These are phyloP conservation scores for Cercophora scortea DNA, from an alignment of 495 filamentous ascomycete genomes.

Conservation along the genomic window DNA sequence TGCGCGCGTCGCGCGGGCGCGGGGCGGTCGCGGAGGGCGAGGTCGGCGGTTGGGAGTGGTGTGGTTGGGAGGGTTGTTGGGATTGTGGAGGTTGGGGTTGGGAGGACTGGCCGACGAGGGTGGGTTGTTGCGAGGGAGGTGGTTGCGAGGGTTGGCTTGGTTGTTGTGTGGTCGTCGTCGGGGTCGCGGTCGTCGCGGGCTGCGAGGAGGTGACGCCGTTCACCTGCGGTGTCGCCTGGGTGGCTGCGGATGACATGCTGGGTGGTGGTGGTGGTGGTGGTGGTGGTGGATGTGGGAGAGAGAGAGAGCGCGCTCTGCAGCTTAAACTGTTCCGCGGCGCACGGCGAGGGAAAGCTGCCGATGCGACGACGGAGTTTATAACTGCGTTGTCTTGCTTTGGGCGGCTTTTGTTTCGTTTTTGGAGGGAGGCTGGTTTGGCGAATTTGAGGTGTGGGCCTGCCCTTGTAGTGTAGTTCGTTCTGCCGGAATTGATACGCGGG, in stretches of 20 bases:
- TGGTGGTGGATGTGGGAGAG: too few species aligned
- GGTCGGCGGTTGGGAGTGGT: slow-evolving; percentile 16
- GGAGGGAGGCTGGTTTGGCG: neutral
- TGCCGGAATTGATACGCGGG: neutral
- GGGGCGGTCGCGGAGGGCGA: slow-evolving; percentile 48
- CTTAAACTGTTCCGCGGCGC: too few species aligned
- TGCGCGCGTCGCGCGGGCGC: slow-evolving; percentile 82
- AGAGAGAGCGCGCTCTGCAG: too few species aligned
- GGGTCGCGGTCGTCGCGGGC: slow-evolving; percentile 11
- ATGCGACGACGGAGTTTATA: too few species aligned
- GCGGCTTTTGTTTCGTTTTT: neutral
- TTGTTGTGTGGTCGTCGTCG: slow-evolving; percentile 17
- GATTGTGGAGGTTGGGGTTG: slow-evolving; percentile 15
- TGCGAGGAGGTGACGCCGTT: slow-evolving; percentile 33
- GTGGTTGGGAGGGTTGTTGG: slow-evolving; percentile 22
- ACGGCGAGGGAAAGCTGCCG: too few species aligned
- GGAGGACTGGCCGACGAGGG: slow-evolving; percentile 24
- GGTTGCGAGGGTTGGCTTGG: slow-evolving; percentile 4
- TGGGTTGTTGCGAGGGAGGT: slow-evolving; percentile 16
- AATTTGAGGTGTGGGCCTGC: neutral
- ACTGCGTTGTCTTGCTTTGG: too few species aligned
- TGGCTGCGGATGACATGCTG: neutral
- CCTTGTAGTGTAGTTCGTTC: neutral
- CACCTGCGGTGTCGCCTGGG: slow-evolving; percentile 25
- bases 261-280: too few species aligned